phyloP scores from a whole-genome alignment of 1,139 yeast species.

The Candida glucosophila region DNA sequence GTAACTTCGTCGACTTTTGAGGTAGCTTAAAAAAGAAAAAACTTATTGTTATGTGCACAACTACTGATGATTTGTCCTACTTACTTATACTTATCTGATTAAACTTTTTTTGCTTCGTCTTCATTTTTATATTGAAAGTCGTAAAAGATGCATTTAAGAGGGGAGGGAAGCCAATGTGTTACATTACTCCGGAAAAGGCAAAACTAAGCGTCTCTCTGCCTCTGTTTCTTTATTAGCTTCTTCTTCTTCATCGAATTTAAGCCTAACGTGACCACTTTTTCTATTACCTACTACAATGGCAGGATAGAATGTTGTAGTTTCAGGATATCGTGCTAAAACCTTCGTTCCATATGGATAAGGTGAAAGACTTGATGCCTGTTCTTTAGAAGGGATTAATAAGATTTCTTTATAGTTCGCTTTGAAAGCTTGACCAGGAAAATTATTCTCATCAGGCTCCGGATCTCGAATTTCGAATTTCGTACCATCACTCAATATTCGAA shows the following conservation, averaged over 20 bases:
- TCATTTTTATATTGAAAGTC: no score
- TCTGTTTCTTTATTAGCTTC: slow-evolving; percentile 95
- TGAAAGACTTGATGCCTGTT: slow-evolving; percentile 33
- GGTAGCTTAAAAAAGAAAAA: no score
- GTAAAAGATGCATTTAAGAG: no score
- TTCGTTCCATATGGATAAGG: slow-evolving; percentile 68
- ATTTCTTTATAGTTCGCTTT: slow-evolving; percentile 77
- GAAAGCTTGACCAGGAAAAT: slow-evolving; percentile 82
- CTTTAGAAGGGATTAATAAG: slow-evolving; percentile 57
- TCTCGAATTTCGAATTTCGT: slow-evolving; percentile 79
- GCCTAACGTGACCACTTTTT: slow-evolving; percentile 67
- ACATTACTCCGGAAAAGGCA: slow-evolving; percentile 59
- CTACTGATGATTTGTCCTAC: no score
- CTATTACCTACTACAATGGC: slow-evolving; percentile 82
- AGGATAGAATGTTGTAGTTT: slow-evolving; percentile 92
- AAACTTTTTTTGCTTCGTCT: no score
- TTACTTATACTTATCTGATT: no score
- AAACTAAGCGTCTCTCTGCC: slow-evolving; percentile 74
- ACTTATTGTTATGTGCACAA: no score
- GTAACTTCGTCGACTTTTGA: background rate
- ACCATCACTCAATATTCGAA: slow-evolving; percentile 70
- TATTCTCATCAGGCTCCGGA: slow-evolving; percentile 94
- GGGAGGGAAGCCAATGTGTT: no score
- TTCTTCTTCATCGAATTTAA: slow-evolving; percentile 94
- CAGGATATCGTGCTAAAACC: slow-evolving; percentile 93